Evolutionary conservation across 1,284 basidiomycete genomes (phyloP).

Genomic region (Ustilago curta): DNA sequence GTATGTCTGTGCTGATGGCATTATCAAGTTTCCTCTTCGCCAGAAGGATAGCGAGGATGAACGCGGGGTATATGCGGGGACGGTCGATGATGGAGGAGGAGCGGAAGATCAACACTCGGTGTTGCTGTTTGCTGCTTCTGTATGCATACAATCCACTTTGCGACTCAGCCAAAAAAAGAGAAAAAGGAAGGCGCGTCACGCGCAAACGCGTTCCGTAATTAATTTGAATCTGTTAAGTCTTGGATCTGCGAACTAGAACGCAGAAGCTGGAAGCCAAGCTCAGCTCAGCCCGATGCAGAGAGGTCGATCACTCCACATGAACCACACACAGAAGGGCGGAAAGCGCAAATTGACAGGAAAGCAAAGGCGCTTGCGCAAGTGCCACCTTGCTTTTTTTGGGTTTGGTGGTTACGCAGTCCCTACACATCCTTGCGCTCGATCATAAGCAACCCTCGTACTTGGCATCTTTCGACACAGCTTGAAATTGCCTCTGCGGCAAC

Average conservation of each 20-base stretch:
- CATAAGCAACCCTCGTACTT: no score
- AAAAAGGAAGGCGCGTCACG: slow-evolving; percentile 20
- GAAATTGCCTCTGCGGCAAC: background rate
- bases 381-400: slow-evolving; percentile 25
- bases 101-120: slow-evolving; percentile 23
- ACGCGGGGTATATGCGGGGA: slow-evolving; percentile 1
- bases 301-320: slow-evolving; percentile 49
- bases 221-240: slow-evolving; percentile 17
- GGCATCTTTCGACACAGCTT: background rate
- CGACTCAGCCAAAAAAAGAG: slow-evolving; percentile 4
- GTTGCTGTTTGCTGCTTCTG: no score
- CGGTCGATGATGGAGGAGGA: slow-evolving; percentile 9
- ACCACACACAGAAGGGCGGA: background rate
- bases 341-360: slow-evolving; percentile 22
- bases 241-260: background rate
- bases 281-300: background rate
- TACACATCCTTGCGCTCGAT: background rate
- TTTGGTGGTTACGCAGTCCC: no score
- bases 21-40: background rate
- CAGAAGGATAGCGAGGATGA: background rate
- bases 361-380: slow-evolving; percentile 41
- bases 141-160: background rate
- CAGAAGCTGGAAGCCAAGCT: slow-evolving; percentile 25
- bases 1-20: slow-evolving; percentile 29
- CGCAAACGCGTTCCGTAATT: slow-evolving; percentile 23